phyloP scores from a whole-genome alignment of 345 rosid species.

The Hypericum perforatum region DNA sequence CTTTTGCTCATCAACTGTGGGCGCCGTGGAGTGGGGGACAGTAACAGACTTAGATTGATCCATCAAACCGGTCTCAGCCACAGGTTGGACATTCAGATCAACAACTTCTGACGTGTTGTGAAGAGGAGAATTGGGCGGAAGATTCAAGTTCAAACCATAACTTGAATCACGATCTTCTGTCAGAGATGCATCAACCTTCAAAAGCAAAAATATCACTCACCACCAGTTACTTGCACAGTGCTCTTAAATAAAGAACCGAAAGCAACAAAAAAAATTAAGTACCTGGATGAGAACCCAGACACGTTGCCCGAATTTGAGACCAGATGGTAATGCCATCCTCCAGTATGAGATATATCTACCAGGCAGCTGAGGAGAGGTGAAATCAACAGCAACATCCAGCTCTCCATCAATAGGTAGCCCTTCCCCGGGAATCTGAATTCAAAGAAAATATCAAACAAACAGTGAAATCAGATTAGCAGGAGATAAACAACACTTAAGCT shows the following conservation, averaged over 20 bases:
- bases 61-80: slow-evolving; percentile 16
- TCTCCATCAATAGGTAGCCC: slow-evolving; percentile 62
- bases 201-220: neutral
- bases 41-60: slow-evolving; percentile 12
- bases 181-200: slow-evolving; percentile 57
- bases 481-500: neutral
- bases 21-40: slow-evolving; percentile 12
- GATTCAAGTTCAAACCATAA: slow-evolving; percentile 57
- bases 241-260: neutral
- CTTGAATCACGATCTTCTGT: slow-evolving; percentile 22
- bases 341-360: slow-evolving; percentile 83
- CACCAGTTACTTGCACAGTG: neutral
- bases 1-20: slow-evolving; percentile 21
- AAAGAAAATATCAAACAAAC: neutral
- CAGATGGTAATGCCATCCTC: slow-evolving; percentile 69
- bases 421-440: slow-evolving; percentile 47
- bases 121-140: slow-evolving; percentile 32
- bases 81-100: slow-evolving; percentile 31
- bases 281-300: slow-evolving; percentile 92
- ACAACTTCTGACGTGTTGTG: slow-evolving; percentile 17
- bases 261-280: neutral
- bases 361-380: slow-evolving; percentile 58
- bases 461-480: neutral
- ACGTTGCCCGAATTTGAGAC: slow-evolving; percentile 78
- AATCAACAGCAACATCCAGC: slow-evolving; percentile 66